Base-by-base conservation (phyloP, 2,329 filamentous ascomycete species). In the Aaosphaeria pasadenensis region DNA sequence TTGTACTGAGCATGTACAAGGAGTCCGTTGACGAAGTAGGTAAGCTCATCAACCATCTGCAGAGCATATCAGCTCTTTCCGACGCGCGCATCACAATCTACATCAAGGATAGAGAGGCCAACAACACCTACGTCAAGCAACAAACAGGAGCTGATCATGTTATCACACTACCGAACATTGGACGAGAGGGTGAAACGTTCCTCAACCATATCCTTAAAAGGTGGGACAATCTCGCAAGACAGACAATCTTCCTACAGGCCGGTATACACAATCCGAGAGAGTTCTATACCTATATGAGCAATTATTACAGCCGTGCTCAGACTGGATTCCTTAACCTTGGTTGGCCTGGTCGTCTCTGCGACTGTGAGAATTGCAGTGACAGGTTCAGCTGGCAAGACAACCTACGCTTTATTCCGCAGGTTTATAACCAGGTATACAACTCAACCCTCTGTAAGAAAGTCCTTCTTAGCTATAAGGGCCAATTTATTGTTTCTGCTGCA, bases 211-310 rank as follows among this genome's bases (percentile, higher is more conserved):
- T 78, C 33, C 48, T 75, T 4, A 58, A 53, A 9, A 49, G 62
- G 38, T 79, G 72, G 71, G 70, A 77, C 36, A 56, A 55, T 24
- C 67, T 79, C 4, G 71, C 75, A 9, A 62, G 48, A 9, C 74
- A 78, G 43, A 77, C 74, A 0, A 50, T 78, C 29, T 79, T 79
- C 61, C 60, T 78, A 5, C 75, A 78, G 60, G 75, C 74, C 4
- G 67, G 67, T 31, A 50, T 74, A 30, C 65, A 78, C 52, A 72
- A 73, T 38, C 62, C 64, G 30, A 50, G 49, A 33, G 66, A 72
- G 42, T 58, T 74, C 32, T 65, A 65, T 30, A 56, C 63, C 5
- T 68, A 71, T 2, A 56, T 77, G 5, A 53, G 62, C 1, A 65
- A 73, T 33, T 77, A 73, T 51, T 71, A 70, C 43, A 45, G 62